Conservation (phyloP, 2,329 filamentous ascomycete species). For the Curvularia lunata region DNA sequence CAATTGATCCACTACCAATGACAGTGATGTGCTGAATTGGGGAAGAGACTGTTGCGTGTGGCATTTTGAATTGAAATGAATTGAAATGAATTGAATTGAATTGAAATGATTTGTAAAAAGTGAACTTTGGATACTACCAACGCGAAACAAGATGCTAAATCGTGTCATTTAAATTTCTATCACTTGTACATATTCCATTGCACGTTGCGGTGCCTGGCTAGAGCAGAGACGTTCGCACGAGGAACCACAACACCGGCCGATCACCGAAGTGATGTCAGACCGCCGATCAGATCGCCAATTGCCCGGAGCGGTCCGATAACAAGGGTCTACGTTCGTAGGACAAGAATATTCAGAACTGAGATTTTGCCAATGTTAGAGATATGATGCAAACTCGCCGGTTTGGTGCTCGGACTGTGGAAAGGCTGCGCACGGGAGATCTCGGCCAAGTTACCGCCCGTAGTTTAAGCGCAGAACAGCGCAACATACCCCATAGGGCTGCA, state of each 20-base stretch:
- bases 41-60: background rate
- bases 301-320: background rate
- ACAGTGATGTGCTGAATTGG: constrained; percentile 32
- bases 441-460: background rate
- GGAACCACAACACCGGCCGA: background rate
- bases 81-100: no score
- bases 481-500: background rate
- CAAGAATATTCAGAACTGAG: background rate
- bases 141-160: background rate
- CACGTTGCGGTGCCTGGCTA: background rate
- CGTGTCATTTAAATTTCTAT: background rate
- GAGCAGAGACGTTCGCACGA: background rate
- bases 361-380: background rate
- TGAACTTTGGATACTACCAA: background rate
- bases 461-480: background rate
- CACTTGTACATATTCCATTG: background rate
- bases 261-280: constrained; percentile 2
- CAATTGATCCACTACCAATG: constrained; percentile 51
- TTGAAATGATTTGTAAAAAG: background rate
- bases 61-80: background rate
- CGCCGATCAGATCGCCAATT: background rate
- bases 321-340: background rate
- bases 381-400: background rate
- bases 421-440: background rate
- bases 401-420: background rate